phyloP scores from a whole-genome alignment of 2,329 filamentous ascomycete species.

The Fusarium algeriense region DNA sequence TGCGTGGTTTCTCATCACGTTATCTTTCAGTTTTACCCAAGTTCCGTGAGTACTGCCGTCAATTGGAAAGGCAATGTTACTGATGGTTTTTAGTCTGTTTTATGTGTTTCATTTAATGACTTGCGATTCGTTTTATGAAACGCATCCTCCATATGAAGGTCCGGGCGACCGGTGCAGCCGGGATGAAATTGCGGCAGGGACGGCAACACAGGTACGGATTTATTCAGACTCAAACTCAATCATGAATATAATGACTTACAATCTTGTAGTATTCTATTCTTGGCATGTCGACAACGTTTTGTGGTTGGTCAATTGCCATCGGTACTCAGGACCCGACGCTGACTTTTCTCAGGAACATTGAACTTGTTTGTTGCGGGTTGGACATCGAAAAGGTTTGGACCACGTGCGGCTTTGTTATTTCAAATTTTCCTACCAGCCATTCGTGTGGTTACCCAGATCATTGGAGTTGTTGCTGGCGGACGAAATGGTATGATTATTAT shows the following conservation, averaged over 20 bases:
- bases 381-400: conserved; percentile 74
- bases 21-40: conserved; percentile 63
- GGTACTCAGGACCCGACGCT: accelerated
- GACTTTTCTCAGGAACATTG: conserved; percentile 26
- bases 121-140: conserved; percentile 76
- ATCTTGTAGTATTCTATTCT: conserved; percentile 57
- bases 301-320: conserved; percentile 56
- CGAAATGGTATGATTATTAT: conserved; percentile 74
- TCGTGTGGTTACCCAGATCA: conserved; percentile 71
- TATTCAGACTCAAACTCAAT: no score
- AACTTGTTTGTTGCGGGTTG: conserved; percentile 74
- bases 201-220: conserved; percentile 62
- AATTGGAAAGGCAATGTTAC: accelerated
- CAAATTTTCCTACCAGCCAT: conserved; percentile 75
- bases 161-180: conserved; percentile 68
- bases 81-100: conserved; percentile 55
- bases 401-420: conserved; percentile 70
- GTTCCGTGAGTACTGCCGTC: conserved; percentile 56
- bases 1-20: conserved; percentile 70
- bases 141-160: conserved; percentile 64
- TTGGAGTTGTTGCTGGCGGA: conserved; percentile 74
- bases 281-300: conserved; percentile 75
- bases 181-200: conserved; percentile 73
- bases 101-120: conserved; percentile 80
- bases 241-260: no score